A percentile compares a stretch with the other conserved stretches of the same genome.
phyloP scores from a whole-genome alignment of 176 grass and related monocot genomes.

The Eragrostis curvula region DNA sequence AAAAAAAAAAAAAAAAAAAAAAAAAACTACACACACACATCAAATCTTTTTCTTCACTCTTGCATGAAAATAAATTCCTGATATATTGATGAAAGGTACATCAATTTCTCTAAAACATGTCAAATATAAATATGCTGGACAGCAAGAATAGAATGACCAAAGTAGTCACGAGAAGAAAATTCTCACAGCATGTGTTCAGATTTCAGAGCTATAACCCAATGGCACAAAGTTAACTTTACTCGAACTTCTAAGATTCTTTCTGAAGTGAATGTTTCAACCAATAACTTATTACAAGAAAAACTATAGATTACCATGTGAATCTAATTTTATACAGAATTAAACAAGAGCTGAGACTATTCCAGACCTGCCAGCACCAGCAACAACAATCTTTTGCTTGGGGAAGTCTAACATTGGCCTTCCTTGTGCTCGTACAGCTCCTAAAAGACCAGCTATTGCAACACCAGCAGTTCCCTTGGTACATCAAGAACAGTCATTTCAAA shows the following conservation, averaged over 20 bases:
- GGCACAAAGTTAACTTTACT: not conserved
- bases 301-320: not conserved
- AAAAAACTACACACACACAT: not conserved
- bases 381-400: constrained; percentile 98
- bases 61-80: not conserved
- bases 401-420: constrained; percentile 97
- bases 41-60: not conserved
- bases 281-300: constrained; percentile 1
- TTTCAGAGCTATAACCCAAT: not conserved
- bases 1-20: not conserved
- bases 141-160: not conserved
- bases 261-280: not conserved
- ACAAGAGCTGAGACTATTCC: constrained; percentile 12
- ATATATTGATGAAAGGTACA: not conserved
- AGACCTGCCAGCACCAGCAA: constrained; percentile 97
- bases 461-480: constrained; percentile 93
- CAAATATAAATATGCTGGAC: not conserved
- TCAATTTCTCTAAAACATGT: not conserved
- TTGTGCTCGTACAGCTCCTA: constrained; percentile 97
- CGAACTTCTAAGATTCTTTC: constrained; percentile 19
- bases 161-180: not conserved
- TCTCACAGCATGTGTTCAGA: not conserved
- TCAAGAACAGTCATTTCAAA: constrained; percentile 41
- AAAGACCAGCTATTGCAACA: constrained; percentile 97
- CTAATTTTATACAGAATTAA: constrained; percentile 17